Evolutionary conservation across 2,329 filamentous ascomycete species (phyloP), one percentile per base, ranked within the genome.

Genomic region (Teratosphaeria destructans): DNA sequence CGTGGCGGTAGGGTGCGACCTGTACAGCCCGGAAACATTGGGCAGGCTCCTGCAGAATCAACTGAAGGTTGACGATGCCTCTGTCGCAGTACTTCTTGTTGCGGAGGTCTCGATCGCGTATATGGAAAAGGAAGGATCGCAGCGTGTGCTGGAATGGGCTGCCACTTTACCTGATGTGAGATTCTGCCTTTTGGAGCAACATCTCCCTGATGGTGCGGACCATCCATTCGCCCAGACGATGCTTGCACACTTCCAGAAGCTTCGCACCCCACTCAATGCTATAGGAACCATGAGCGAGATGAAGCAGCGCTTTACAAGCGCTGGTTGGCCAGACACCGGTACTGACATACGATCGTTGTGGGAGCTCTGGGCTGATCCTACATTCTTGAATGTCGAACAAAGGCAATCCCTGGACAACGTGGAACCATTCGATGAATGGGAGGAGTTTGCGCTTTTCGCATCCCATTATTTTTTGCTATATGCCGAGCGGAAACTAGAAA

Each of bases 381-480:
- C 76, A 2, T 92, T 92, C 71, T 74, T 95, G 23, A 78, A 78
- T 5, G 68, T 79, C 1, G 73, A 79, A 1, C 81, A 89, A 62
- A 82, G 89, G 63, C 76, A 71, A 39, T 75, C 75, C 11, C 75
- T 96, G 14, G 87, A 96, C 66, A 70, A 76, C 0, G 74, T 91
- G 16, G 93, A 96, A 69, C 85, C 87, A 0, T 96, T 97, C 70
- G 93, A 97, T 72, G 92, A 96, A 74, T 96, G 90, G 90, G 93
- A 97, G 73, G 93, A 96, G 68, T 91, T 96, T 70, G 85, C 88
- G 2, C 77, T 96, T 0, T 96, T 95, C 72, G 85, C 83, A 2
- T 85, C 85, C 37, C 92, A 96, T 73, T 95, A 96, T 73, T 88
- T 92, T 66, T 75, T 96, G 52, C 78, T 95, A 8, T 78, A 84